Conservation (phyloP, 1,284 basidiomycete genomes). For the Ceratobasidium theobromae region DNA sequence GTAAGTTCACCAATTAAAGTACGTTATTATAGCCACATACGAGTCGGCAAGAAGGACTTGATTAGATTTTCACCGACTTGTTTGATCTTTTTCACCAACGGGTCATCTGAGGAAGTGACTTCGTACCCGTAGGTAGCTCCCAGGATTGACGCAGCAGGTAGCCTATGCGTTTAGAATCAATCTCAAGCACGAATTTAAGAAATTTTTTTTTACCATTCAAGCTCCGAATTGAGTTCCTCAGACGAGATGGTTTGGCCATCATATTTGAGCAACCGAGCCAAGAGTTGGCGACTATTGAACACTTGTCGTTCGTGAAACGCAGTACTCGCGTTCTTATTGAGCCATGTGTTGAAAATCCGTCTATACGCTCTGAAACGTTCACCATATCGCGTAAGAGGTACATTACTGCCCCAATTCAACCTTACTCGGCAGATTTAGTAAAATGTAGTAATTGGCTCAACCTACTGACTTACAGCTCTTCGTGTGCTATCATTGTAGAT, state of each 20-base stretch:
- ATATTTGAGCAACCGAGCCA: neutral
- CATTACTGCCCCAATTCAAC: neutral
- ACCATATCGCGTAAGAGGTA: neutral
- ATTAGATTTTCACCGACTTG: neutral
- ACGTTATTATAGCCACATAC: too few relatives aligned
- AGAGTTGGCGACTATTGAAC: neutral
- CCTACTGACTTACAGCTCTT: neutral
- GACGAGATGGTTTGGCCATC: neutral
- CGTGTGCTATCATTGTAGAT: neutral
- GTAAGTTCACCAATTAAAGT: too few relatives aligned
- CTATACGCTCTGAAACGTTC: neutral
- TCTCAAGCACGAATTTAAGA: neutral
- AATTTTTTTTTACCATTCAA: too few relatives aligned
- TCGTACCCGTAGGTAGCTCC: neutral
- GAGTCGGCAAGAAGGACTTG: neutral
- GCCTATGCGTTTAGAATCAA: neutral
- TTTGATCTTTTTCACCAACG: neutral
- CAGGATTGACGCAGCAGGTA: neutral
- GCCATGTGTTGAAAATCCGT: slow-evolving; percentile 8
- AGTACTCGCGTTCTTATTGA: neutral
- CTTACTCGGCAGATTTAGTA: neutral
- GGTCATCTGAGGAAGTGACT: neutral
- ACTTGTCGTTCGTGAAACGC: neutral
- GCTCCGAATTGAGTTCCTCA: neutral
- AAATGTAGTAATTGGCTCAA: too few relatives aligned